These are phyloP conservation scores for Colletotrichum lindemuthianum DNA, from an alignment of 2,329 filamentous ascomycete genomes.

Conservation along the genomic window DNA sequence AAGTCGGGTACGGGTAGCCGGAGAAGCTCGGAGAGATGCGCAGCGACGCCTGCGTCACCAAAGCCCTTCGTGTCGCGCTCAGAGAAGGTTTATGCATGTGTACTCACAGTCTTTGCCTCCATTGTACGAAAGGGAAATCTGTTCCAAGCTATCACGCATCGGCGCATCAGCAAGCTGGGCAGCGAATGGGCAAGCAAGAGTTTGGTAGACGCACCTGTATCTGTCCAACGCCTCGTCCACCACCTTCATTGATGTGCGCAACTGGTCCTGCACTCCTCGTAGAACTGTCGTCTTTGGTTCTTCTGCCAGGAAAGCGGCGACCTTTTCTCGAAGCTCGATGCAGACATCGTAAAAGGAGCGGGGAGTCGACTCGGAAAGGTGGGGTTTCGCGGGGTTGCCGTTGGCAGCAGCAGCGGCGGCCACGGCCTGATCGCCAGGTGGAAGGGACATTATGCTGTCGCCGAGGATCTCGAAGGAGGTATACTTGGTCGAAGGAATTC, in stretches of 20 bases:
- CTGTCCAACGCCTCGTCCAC: conserved; percentile 78
- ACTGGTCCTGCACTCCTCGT: conserved; percentile 76
- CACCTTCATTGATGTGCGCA: conserved; percentile 75
- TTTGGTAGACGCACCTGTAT: conserved; percentile 70
- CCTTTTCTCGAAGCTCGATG: conserved; percentile 64
- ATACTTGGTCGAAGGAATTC: background rate
- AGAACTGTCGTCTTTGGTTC: conserved; percentile 66
- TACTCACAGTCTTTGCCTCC: conserved; percentile 88
- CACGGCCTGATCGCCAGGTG: conserved; percentile 22
- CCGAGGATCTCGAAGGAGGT: background rate
- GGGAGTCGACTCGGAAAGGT: conserved; percentile 29
- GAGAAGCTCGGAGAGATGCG: background rate
- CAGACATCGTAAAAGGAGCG: conserved; percentile 52
- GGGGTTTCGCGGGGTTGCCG: conserved; percentile 34
- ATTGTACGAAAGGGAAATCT: conserved; percentile 94
- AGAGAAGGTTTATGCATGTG: rapidly evolving
- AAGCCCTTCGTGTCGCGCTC: background rate
- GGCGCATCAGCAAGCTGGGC: conserved; percentile 14
- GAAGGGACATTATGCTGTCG: conserved; percentile 11
- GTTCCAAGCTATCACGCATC: conserved; percentile 65
- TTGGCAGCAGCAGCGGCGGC: conserved; percentile 15
- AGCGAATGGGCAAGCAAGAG: conserved; percentile 1
- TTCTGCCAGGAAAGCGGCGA: conserved; percentile 73
- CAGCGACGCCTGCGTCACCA: background rate
- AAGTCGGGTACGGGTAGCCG: background rate